Evolutionary conservation across 2,329 filamentous ascomycete genomes (phyloP).

Genomic region (Pezizomycotina sp.): DNA sequence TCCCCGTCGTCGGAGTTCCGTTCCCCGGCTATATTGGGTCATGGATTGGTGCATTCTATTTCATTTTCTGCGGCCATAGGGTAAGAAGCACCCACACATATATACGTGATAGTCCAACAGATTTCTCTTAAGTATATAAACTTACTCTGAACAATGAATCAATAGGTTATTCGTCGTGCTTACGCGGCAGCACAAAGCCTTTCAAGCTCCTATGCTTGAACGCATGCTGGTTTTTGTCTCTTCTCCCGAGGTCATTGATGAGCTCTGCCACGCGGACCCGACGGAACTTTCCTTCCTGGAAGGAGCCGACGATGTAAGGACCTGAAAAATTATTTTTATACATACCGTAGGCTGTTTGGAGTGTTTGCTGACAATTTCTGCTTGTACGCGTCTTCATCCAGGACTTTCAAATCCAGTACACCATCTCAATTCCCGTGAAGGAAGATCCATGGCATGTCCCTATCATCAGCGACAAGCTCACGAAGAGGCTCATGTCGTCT

Average conservation of each 20-base stretch:
- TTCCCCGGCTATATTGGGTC: slow-evolving; percentile 17
- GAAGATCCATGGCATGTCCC: slow-evolving; percentile 14
- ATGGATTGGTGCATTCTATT: slow-evolving; percentile 17
- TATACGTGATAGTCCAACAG: too few species aligned
- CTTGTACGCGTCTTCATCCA: background rate
- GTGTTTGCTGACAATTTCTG: background rate
- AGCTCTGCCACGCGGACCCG: slow-evolving; percentile 10
- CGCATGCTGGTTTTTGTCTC: slow-evolving; percentile 15
- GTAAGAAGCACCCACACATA: too few species aligned
- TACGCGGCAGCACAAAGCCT: slow-evolving; percentile 12
- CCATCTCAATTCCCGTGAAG: slow-evolving; percentile 13
- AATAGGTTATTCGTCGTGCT: slow-evolving; percentile 10
- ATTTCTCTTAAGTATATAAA: too few species aligned
- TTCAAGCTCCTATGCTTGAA: slow-evolving; percentile 17
- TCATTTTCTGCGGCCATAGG: slow-evolving; percentile 10
- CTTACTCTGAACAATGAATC: too few species aligned
- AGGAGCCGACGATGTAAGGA: slow-evolving; percentile 11
- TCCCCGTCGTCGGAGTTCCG: slow-evolving; percentile 15
- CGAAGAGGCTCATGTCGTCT: slow-evolving; percentile 15
- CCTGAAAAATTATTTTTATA: background rate
- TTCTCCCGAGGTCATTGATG: slow-evolving; percentile 13
- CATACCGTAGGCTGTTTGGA: too few species aligned
- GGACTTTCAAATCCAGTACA: slow-evolving; percentile 18
- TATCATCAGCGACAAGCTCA: slow-evolving; percentile 14
- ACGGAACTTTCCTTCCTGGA: slow-evolving; percentile 11